Evolutionary conservation across 371 early-diverging fungal species (phyloP), one percentile per base, ranked within the genome.

Genomic region (Apophysomyces elegans): DNA sequence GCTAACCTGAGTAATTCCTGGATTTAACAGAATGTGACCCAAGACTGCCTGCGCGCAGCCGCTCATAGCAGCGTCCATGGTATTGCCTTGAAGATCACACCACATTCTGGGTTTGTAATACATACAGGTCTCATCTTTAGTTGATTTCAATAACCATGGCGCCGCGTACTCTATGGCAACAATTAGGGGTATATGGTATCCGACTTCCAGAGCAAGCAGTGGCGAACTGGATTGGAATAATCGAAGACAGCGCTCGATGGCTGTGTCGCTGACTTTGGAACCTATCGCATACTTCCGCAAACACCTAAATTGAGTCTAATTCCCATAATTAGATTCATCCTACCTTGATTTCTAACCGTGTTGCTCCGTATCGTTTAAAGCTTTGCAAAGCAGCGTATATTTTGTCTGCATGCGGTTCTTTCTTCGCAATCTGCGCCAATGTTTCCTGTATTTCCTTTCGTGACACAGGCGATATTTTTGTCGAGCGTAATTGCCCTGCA

Each of bases 101-200:
- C 65, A 65, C 59, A 65, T 59, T 38, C 65, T 35, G 9, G 65
- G 65, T 38, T 38, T 44, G 38, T 59, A 59, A 36, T 65, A 47
- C 5, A 1, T 43, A 13, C 13, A 18, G 0, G 21, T 43, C 8
- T 44, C 37, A n/a, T n/a, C 7, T 1, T 16, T n/a, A 5, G n/a
- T 16, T 11, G 47, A 16, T 50, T 21, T 47, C 1, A 59, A 9
- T 8, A 59, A 5, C 65, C 65, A 65, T n/a, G 9, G n/a, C 2
- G 39, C 5, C 37, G 50, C 37, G 37, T 54, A 36, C 56, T 16
- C 58, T 45, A 37, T 54, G 36, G 26, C 13, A 16, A 37, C 61
- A 16, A 66, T 13, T 50, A 13, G 32, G 21, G 54, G 54, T 4
- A 50, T 26, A 50, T 11, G 1, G 54, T 50, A 50, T 26, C 54